Conservation (phyloP, 495 filamentous ascomycete genomes). For the Tuber umbilicatum region DNA sequence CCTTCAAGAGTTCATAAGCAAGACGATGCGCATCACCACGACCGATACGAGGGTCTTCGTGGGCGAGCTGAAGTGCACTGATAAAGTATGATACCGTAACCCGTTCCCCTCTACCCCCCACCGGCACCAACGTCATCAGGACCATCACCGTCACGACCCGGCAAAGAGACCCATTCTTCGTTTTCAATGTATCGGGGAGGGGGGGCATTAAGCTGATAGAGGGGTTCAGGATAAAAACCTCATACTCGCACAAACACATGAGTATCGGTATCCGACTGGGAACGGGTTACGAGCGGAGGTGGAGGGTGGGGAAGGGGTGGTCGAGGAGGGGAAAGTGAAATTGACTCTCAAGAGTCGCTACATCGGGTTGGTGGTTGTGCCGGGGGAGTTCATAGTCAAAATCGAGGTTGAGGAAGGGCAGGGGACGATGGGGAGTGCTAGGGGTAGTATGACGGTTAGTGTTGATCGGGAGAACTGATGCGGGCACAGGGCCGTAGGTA, state of each 20-base stretch:
- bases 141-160: not conserved
- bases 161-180: constrained; percentile 3
- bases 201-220: not conserved
- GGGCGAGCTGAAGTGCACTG: constrained; percentile 87
- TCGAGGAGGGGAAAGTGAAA: constrained; percentile 45
- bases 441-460: constrained; percentile 1
- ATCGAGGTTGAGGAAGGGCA: constrained; percentile 72
- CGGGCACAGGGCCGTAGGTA: not conserved
- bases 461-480: not conserved
- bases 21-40: constrained; percentile 69
- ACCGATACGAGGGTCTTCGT: constrained; percentile 83
- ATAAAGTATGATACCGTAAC: constrained; percentile 60
- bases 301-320: constrained; percentile 43
- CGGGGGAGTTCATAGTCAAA: constrained; percentile 73
- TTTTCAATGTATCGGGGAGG: not conserved
- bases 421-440: constrained; percentile 9
- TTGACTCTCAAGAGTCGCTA: constrained; percentile 74
- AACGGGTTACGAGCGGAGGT: constrained; percentile 48
- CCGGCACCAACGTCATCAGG: not conserved
- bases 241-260: constrained; percentile 74
- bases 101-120: not conserved
- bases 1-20: constrained; percentile 51
- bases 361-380: constrained; percentile 84
- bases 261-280: constrained; percentile 69
- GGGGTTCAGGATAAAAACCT: constrained; percentile 66